Evolutionary conservation across 345 rosid species (phyloP).

Genomic region (Gossypium stocksii): DNA sequence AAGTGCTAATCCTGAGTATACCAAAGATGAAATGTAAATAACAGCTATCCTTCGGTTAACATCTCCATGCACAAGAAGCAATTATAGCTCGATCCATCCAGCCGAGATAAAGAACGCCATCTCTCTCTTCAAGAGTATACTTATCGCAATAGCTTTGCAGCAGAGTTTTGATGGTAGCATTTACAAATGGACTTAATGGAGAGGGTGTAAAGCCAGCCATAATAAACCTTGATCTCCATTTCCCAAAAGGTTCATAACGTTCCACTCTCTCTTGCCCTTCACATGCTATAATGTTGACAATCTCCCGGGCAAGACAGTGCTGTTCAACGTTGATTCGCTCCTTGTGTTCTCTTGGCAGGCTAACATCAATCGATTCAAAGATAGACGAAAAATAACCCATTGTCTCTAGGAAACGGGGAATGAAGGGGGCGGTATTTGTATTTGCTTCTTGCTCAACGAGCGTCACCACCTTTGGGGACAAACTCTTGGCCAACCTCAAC

Average conservation of each 20-base stretch:
- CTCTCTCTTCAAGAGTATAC: conserved; percentile 74
- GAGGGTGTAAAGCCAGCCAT: conserved; percentile 90
- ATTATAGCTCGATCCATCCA: conserved; percentile 77
- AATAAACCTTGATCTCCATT: conserved; percentile 73
- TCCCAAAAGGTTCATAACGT: conserved; percentile 76
- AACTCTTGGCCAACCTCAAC: conserved; percentile 63
- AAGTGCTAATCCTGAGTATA: neutral
- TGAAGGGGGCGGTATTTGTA: conserved; percentile 77
- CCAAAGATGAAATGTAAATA: neutral
- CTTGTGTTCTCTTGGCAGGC: conserved; percentile 73
- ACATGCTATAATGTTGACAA: conserved; percentile 88
- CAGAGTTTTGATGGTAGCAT: conserved; percentile 64
- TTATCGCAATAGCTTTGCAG: conserved; percentile 56
- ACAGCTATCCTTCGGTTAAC: neutral
- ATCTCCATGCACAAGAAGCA: conserved; percentile 84
- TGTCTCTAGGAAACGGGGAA: conserved; percentile 66
- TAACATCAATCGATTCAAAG: conserved; percentile 73
- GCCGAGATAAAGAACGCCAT: conserved; percentile 75
- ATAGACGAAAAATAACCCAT: conserved; percentile 65
- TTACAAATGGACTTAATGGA: conserved; percentile 66
- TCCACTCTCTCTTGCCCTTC: conserved; percentile 92
- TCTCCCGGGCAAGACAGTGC: conserved; percentile 92
- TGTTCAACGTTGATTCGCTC: conserved; percentile 85
- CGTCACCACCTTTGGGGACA: conserved; percentile 81
- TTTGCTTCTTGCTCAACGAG: conserved; percentile 90